phyloP scores from a whole-genome alignment of 495 filamentous ascomycete genomes.

The Aspergillus haitiensis region DNA sequence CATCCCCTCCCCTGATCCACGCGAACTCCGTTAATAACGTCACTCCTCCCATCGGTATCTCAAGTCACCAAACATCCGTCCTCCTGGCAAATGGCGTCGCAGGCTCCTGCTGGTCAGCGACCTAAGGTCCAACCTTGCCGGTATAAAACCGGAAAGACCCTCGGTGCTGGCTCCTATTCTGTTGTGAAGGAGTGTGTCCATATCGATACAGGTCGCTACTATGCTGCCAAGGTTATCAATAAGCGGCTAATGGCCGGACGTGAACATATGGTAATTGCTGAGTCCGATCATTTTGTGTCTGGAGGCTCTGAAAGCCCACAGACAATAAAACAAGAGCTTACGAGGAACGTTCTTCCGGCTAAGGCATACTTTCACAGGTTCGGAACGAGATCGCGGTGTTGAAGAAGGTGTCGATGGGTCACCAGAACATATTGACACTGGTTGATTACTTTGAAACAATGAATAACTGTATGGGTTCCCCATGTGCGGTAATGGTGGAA shows the following conservation, averaged over 20 bases:
- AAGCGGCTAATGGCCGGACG: conserved; percentile 96
- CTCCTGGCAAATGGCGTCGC: conserved; percentile 39
- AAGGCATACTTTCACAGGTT: conserved; percentile 55
- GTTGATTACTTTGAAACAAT: conserved; percentile 99
- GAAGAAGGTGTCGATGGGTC: conserved; percentile 95
- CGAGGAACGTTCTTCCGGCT: neutral
- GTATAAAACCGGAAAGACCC: conserved; percentile 98
- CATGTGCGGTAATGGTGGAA: neutral
- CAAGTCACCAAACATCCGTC: conserved; percentile 8
- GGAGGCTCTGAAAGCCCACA: neutral
- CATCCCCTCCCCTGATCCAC: neutral
- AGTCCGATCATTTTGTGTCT: neutral
- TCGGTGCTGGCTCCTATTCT: conserved; percentile 94
- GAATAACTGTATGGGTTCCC: conserved; percentile 73
- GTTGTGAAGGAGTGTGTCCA: conserved; percentile 99
- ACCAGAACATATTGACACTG: conserved; percentile 94
- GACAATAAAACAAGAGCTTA: neutral
- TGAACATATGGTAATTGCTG: conserved; percentile 84
- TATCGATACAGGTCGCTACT: conserved; percentile 96
- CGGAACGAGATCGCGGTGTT: conserved; percentile 97
- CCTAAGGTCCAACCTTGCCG: conserved; percentile 76
- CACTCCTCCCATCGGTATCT: neutral
- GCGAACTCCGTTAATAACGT: neutral
- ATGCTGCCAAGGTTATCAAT: conserved; percentile 99
- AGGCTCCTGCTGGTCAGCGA: conserved; percentile 39